Percentiles rank a stretch among this genome's conserved stretches.
These are phyloP conservation scores for Fusarium beomiforme DNA, from an alignment of 2,329 filamentous ascomycete species.

Conservation along the genomic window DNA sequence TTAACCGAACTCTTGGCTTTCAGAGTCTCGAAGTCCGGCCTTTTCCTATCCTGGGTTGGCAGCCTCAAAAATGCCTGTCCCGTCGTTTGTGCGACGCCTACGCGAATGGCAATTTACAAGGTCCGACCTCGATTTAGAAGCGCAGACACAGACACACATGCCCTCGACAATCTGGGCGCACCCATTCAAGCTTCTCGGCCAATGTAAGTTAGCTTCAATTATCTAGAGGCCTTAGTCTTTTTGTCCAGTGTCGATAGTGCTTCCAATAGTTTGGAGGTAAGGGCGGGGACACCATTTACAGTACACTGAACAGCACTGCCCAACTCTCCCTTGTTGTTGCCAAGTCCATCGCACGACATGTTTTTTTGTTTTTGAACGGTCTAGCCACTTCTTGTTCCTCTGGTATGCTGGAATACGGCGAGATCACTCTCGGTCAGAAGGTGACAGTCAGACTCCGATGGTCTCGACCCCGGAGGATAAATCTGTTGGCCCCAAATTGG, in stretches of 20 bases:
- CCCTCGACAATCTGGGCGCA: constrained; percentile 2
- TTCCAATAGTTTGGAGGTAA: constrained; percentile 4
- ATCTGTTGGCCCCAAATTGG: constrained; percentile 11
- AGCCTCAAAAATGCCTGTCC: neutral
- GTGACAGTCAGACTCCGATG: neutral
- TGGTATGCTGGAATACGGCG: neutral
- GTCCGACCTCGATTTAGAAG: constrained; percentile 24
- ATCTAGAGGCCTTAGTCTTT: neutral
- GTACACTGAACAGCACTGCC: neutral
- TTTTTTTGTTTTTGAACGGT: neutral
- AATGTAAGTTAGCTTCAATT: constrained; percentile 3
- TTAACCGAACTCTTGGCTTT: neutral
- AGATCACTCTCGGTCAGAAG: neutral
- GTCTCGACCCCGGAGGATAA: constrained; percentile 11
- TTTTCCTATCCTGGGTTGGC: neutral
- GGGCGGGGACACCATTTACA: neutral
- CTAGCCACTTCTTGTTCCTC: neutral
- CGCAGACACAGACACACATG: constrained; percentile 10
- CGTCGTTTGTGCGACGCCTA: neutral
- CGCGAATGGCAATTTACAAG: constrained; percentile 19
- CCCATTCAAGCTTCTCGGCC: constrained; percentile 11
- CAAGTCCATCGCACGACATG: neutral
- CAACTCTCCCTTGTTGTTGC: neutral
- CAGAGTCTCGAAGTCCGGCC: neutral
- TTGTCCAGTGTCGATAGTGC: constrained; percentile 2